phyloP scores from a whole-genome alignment of 2,329 filamentous ascomycete species.

The Venturia nashicola region DNA sequence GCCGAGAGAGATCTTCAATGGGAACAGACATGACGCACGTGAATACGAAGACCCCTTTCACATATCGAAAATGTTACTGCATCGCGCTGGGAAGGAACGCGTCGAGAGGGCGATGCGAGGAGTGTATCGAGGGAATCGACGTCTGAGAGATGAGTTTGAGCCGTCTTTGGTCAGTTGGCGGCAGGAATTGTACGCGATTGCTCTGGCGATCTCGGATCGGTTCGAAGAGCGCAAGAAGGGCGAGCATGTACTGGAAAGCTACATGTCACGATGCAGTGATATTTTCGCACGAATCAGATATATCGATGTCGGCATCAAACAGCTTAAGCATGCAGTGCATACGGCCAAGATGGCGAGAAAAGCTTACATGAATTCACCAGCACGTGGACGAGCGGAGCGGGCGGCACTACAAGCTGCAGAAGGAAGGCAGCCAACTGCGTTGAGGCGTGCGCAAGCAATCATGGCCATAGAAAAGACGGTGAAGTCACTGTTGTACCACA shows the following conservation, averaged over 20 bases:
- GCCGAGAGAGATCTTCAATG: neutral
- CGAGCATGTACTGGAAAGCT: neutral
- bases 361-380: neutral
- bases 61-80: neutral
- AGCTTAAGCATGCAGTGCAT: neutral
- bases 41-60: constrained; percentile 3
- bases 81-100: neutral
- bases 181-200: neutral
- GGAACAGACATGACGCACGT: neutral
- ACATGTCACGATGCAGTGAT: neutral
- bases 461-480: neutral
- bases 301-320: neutral
- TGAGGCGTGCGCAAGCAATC: neutral
- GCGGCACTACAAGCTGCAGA: neutral
- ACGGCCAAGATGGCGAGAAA: neutral
- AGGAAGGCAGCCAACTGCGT: neutral
- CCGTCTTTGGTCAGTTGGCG: neutral
- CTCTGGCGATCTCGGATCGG: neutral
- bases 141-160: neutral
- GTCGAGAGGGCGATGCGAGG: neutral
- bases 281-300: neutral
- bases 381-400: neutral
- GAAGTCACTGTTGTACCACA: neutral
- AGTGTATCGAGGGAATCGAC: neutral
- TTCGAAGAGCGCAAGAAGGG: neutral